Evolutionary conservation across 1,284 basidiomycete genomes (phyloP).

Genomic region (Naganishia albida): DNA sequence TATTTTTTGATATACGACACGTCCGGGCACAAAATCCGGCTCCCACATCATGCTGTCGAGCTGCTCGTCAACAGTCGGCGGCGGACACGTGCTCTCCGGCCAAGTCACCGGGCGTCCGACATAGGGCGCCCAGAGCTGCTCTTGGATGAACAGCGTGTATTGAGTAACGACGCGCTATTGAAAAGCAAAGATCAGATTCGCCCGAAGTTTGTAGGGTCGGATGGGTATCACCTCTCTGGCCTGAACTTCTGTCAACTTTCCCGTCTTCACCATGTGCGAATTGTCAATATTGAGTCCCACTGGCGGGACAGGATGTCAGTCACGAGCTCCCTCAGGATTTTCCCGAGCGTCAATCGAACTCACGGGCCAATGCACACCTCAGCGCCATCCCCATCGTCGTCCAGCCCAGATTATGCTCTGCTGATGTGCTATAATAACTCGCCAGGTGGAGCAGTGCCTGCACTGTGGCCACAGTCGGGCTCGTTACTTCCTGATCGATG

Average conservation of each 20-base stretch:
- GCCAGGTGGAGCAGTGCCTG: constrained; percentile 63
- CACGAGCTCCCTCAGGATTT: not conserved
- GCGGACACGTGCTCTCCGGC: constrained; percentile 37
- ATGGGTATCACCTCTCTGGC: constrained; percentile 34
- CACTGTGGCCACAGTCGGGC: constrained; percentile 63
- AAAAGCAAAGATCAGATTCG: not conserved
- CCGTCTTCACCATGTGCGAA: constrained; percentile 33
- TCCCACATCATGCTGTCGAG: constrained; percentile 38
- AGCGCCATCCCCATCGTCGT: constrained; percentile 38
- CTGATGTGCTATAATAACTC: constrained; percentile 60
- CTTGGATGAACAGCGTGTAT: constrained; percentile 42
- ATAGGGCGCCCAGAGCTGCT: constrained; percentile 42
- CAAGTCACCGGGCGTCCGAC: constrained; percentile 39
- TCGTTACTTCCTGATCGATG: constrained; percentile 62
- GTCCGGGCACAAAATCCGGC: constrained; percentile 27
- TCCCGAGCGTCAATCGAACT: constrained; percentile 23
- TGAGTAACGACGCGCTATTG: constrained; percentile 40
- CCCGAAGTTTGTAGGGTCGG: not conserved
- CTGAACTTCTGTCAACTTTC: constrained; percentile 35
- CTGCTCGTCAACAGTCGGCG: constrained; percentile 36
- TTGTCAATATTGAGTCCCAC: constrained; percentile 41
- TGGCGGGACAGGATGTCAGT: constrained; percentile 7
- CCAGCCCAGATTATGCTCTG: constrained; percentile 43
- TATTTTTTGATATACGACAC: constrained; percentile 27
- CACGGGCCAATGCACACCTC: constrained; percentile 38